Evolutionary conservation across 2,329 filamentous ascomycete genomes (phyloP).

Genomic region (Claviceps pazoutovae): DNA sequence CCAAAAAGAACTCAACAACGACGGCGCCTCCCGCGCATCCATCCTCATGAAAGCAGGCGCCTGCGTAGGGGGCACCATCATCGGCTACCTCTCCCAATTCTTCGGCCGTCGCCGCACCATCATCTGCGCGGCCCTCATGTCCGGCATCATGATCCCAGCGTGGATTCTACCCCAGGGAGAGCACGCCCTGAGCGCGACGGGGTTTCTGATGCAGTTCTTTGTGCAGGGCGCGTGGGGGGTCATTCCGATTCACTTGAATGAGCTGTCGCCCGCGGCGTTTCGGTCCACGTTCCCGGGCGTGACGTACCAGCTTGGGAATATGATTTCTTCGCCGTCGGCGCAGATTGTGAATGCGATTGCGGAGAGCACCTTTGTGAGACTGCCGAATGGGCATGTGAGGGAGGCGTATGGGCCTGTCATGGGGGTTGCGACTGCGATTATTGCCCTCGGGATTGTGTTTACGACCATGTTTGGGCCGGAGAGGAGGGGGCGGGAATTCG

Average conservation of each 20-base stretch:
- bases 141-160: conserved; percentile 49
- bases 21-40: conserved; percentile 54
- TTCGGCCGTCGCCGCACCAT: conserved; percentile 59
- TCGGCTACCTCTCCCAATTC: conserved; percentile 64
- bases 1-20: conserved; percentile 54
- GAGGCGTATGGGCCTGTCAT: conserved; percentile 63
- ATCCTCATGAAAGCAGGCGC: conserved; percentile 72
- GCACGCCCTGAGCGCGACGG: conserved; percentile 43
- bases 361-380: conserved; percentile 44
- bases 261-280: conserved; percentile 56
- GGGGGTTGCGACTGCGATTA: conserved; percentile 65
- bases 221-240: conserved; percentile 54
- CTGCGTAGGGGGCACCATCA: conserved; percentile 57
- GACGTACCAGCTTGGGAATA: conserved; percentile 63
- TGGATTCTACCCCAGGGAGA: conserved; percentile 55
- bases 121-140: conserved; percentile 44
- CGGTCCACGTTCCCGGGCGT: conserved; percentile 57
- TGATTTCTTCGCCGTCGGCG: conserved; percentile 57
- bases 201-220: conserved; percentile 58
- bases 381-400: conserved; percentile 38
- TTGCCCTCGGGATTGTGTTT: conserved; percentile 52
- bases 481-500: conserved; percentile 58
- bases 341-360: conserved; percentile 68
- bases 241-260: conserved; percentile 60
- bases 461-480: conserved; percentile 61